Base-by-base conservation (phyloP, 1,139 yeast species). In the Sugiyamaella sp. region DNA sequence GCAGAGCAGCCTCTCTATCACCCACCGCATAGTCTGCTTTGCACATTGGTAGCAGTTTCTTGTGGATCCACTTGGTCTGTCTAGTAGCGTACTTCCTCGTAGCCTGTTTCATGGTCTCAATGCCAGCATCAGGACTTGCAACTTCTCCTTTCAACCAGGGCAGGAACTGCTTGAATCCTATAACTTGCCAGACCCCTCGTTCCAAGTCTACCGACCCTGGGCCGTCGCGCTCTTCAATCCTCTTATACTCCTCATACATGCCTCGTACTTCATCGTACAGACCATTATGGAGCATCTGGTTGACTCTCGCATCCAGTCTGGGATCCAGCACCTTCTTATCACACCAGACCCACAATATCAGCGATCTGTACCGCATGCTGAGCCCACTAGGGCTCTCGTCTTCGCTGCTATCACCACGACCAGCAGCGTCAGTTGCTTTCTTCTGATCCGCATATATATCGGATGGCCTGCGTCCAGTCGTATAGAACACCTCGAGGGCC, bases 31-130 rank as follows among this genome's bases (percentile, higher is more conserved):
- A 80, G n/a, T 77, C 42, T 2, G 64, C 0, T 73, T 63, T 55
- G 82, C 86, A 52, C 66, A 86, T 90, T 0, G 85, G 81, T 2
- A 84, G 77, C 29, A 93, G 73, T 54, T 85, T 75, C 62, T 86
- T 88, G 50, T 79, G 79, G 57, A 93, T 91, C 97, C 98, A 93
- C 68, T 90, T 90, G n/a, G 90, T 82, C 67, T 93, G 99, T 59
- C 80, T 81, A 58, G 85, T 85, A 1, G 98, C 96, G 68, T 93
- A 93, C 64, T 85, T 89, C 53, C 96, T 73, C 0, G 99, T 93
- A 42, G 88, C 76, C 1, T 81, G 74, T 67, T 93, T 90, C 98
- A 93, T 93, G 27, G 81, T 74, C 14, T 82, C 86, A 1, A 86
- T 73, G 6, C 95, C 84, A 71, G 1, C 64, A 64, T 53, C 83